Percentiles rank a stretch among this genome's conserved stretches.
phyloP scores from a whole-genome alignment of 805 yeast genomes.

The Maudiozyma bulderi region DNA sequence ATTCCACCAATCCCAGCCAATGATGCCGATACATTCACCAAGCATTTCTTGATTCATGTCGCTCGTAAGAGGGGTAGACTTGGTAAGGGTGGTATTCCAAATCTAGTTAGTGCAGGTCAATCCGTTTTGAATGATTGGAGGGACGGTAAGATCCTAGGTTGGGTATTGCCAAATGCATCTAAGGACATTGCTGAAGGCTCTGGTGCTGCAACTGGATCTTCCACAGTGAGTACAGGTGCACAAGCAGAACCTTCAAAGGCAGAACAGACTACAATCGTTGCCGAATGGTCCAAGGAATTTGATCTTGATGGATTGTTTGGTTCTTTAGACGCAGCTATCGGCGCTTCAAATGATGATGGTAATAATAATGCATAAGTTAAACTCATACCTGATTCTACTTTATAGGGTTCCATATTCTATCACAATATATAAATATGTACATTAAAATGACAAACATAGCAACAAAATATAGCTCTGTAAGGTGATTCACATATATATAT shows the following conservation, averaged over 20 bases:
- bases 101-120: conserved; percentile 74
- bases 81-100: conserved; percentile 89
- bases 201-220: too few relatives aligned
- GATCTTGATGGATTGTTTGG: conserved; percentile 76
- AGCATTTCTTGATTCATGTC: conserved; percentile 80
- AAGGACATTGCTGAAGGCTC: conserved; percentile 25
- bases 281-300: conserved; percentile 87
- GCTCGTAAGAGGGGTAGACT: conserved; percentile 89
- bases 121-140: conserved; percentile 90
- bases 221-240: too few relatives aligned
- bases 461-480: too few relatives aligned
- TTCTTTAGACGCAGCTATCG: conserved; percentile 30
- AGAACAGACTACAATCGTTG: conserved; percentile 70
- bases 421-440: neutral
- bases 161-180: conserved; percentile 67
- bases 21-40: conserved; percentile 68
- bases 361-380: conserved; percentile 5
- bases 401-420: neutral
- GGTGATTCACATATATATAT: too few relatives aligned
- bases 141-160: conserved; percentile 87
- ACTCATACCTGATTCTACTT: neutral
- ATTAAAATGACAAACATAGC: neutral
- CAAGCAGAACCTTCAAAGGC: conserved; percentile 32
- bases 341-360: conserved; percentile 18
- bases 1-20: conserved; percentile 70